Conservation (phyloP, 805 yeast genomes). For the Komagataella pseudopastoris region DNA sequence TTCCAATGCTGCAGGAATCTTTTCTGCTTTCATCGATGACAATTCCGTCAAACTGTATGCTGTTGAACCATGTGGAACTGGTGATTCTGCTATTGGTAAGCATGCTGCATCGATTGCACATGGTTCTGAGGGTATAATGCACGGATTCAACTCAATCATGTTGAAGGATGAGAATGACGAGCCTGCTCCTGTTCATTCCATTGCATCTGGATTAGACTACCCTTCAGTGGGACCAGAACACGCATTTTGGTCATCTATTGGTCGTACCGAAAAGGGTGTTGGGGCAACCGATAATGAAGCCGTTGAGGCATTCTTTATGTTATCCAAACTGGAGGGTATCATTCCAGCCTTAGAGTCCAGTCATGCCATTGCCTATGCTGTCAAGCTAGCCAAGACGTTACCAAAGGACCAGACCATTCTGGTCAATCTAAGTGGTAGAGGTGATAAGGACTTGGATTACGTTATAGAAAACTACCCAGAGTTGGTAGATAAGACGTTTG, state of each 20-base stretch:
- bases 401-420: conserved; percentile 2
- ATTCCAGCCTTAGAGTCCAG: conserved; percentile 3
- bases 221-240: conserved; percentile 6
- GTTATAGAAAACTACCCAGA: conserved; percentile 5
- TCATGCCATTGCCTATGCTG: conserved; percentile 1
- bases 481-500: conserved; percentile 2
- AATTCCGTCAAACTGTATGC: conserved; percentile 6
- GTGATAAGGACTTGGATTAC: conserved; percentile 5
- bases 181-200: conserved; percentile 6
- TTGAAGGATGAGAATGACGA: conserved; percentile 2
- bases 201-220: conserved; percentile 5
- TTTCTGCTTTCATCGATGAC: conserved; percentile 6
- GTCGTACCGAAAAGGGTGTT: conserved; percentile 3
- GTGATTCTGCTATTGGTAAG: conserved; percentile 4
- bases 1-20: conserved; percentile 6
- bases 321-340: conserved; percentile 5
- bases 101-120: conserved; percentile 4
- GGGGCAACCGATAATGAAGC: conserved; percentile 5
- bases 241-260: conserved; percentile 3
- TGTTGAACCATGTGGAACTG: conserved; percentile 7
- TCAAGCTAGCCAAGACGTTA: neutral
- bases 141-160: conserved; percentile 5
- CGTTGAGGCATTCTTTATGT: conserved; percentile 4
- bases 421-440: conserved; percentile 3
- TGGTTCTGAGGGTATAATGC: conserved; percentile 4